Conservation (phyloP, 2,329 filamentous ascomycete species). For the Dothideomycetes sp. region DNA sequence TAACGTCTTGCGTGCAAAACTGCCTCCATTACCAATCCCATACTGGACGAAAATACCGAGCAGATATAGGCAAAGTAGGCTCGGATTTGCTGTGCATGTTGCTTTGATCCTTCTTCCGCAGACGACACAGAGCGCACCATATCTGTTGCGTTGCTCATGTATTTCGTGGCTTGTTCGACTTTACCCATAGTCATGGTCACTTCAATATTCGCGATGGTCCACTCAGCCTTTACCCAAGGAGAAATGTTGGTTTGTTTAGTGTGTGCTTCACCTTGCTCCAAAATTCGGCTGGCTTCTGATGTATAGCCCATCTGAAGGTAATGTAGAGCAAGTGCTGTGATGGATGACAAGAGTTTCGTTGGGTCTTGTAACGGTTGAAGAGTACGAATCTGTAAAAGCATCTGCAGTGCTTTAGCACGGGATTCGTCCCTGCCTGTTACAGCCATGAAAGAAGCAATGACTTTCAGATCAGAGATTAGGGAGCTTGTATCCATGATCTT, state of each 20-base stretch:
- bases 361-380: not conserved
- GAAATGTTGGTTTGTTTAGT: slow-evolving; percentile 33
- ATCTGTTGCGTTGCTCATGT: not conserved
- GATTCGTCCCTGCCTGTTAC: slow-evolving; percentile 45
- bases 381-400: slow-evolving; percentile 1
- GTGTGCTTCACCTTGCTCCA: slow-evolving; percentile 51
- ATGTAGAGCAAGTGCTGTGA: slow-evolving; percentile 39
- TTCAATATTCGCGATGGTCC: slow-evolving; percentile 28
- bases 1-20: slow-evolving; percentile 7
- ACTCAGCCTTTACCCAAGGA: slow-evolving; percentile 42
- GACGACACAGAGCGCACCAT: not conserved
- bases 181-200: not conserved
- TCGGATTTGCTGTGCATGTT: not conserved
- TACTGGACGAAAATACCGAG: slow-evolving; percentile 2
- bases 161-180: not conserved
- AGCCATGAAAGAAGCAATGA: slow-evolving; percentile 47
- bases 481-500: slow-evolving; percentile 42
- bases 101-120: not conserved
- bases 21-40: slow-evolving; percentile 3
- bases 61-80: slow-evolving; percentile 1
- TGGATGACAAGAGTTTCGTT: not conserved
- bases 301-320: slow-evolving; percentile 53
- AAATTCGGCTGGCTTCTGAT: slow-evolving; percentile 45
- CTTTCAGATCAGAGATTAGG: slow-evolving; percentile 44
- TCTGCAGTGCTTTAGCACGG: not conserved